Conservation (phyloP, 257 asterid genomes). For the Solanum megistacrolobum region DNA sequence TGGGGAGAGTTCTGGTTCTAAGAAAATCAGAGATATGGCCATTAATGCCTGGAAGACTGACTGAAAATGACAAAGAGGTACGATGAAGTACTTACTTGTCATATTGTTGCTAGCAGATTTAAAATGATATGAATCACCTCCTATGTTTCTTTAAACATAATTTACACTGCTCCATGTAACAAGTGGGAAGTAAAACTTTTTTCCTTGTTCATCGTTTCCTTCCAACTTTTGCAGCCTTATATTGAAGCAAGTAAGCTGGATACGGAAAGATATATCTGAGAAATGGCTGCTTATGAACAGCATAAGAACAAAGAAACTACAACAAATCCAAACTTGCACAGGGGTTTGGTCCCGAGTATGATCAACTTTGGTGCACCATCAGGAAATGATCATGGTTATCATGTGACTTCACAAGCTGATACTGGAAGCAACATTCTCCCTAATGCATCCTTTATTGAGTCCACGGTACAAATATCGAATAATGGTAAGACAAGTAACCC, state of each 20-base stretch:
- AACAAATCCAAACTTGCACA: not conserved
- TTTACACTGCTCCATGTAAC: too few species aligned
- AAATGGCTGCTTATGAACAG: slow-evolving; percentile 27
- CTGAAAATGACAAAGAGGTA: slow-evolving; percentile 48
- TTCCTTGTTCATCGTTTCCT: not conserved
- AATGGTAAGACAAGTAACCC: slow-evolving; percentile 33
- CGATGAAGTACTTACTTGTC: not conserved
- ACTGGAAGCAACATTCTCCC: slow-evolving; percentile 8
- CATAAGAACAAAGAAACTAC: not conserved
- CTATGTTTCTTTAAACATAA: not conserved
- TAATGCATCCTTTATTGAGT: slow-evolving; percentile 21
- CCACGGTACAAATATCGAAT: slow-evolving; percentile 31
- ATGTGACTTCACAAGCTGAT: slow-evolving; percentile 20
- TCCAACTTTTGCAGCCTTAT: slow-evolving; percentile 36
- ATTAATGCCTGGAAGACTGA: slow-evolving; percentile 35
- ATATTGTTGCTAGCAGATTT: not conserved
- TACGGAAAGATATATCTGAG: slow-evolving; percentile 42
- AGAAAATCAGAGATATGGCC: slow-evolving; percentile 35
- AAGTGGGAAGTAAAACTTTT: not conserved
- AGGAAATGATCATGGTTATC: slow-evolving; percentile 22
- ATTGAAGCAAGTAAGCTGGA: slow-evolving; percentile 52
- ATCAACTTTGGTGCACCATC: slow-evolving; percentile 23
- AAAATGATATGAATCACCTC: not conserved
- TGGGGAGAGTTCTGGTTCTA: slow-evolving; percentile 23
- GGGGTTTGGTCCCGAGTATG: slow-evolving; percentile 5